A percentile compares a stretch with the other conserved stretches of the same genome.
phyloP scores from a whole-genome alignment of 306 rosid genomes.

The Glycine tomentella region DNA sequence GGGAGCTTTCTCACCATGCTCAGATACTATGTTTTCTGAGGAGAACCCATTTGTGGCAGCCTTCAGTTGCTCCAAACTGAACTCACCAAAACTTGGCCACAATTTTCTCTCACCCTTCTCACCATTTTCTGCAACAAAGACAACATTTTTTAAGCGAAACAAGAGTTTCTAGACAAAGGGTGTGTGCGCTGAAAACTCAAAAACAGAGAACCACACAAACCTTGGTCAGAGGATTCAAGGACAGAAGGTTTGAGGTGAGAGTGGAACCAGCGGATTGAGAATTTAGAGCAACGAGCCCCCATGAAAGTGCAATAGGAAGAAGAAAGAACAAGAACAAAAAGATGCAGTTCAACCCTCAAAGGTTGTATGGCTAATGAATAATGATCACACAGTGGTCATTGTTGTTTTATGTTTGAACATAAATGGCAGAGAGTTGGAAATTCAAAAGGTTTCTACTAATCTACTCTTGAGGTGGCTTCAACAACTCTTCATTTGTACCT shows the following conservation, averaged over 20 bases:
- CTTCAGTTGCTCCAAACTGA: constrained; percentile 76
- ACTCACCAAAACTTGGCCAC: constrained; percentile 77
- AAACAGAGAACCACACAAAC: constrained; percentile 46
- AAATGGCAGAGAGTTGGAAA: constrained; percentile 38
- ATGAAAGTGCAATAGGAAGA: constrained; percentile 43
- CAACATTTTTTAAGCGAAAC: background rate
- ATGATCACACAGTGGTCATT: constrained; percentile 51
- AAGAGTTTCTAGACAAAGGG: no score
- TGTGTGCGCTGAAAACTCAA: background rate
- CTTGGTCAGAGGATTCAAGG: constrained; percentile 81
- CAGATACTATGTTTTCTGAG: constrained; percentile 84
- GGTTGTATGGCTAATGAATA: constrained; percentile 34
- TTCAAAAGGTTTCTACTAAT: constrained; percentile 25
- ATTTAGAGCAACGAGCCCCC: constrained; percentile 96
- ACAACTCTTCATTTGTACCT: background rate
- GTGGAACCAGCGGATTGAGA: constrained; percentile 87
- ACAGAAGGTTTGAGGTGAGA: constrained; percentile 84
- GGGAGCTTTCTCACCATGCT: constrained; percentile 96
- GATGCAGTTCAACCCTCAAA: background rate
- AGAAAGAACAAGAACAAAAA: constrained; percentile 26
- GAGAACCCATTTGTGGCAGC: constrained; percentile 74
- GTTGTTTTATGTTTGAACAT: constrained; percentile 38
- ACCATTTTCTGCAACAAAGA: constrained; percentile 74
- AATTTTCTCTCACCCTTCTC: constrained; percentile 58
- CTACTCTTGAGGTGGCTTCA: constrained; percentile 32